Evolutionary conservation across 768 basidiomycete genomes (phyloP).

Genomic region (Xerocomellus dryophilus): DNA sequence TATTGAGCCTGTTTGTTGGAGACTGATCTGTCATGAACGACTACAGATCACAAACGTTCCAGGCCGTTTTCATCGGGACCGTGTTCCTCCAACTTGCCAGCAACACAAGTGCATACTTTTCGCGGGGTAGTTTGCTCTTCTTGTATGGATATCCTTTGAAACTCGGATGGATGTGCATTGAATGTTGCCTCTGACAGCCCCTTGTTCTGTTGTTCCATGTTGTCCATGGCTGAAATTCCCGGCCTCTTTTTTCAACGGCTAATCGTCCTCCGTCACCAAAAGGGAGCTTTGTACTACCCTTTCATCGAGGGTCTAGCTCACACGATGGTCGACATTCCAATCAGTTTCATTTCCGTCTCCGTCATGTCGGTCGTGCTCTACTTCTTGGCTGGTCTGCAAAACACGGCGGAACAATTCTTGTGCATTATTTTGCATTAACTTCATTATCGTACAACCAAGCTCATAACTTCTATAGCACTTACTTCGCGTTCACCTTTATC

Average conservation of each 20-base stretch:
- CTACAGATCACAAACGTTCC: slow-evolving; percentile 35
- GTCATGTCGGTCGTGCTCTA: slow-evolving; percentile 16
- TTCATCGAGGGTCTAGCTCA: slow-evolving; percentile 45
- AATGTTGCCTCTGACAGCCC: slow-evolving; percentile 33
- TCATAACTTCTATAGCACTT: slow-evolving; percentile 48
- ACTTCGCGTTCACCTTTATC: slow-evolving; percentile 49
- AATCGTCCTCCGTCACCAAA: slow-evolving; percentile 42
- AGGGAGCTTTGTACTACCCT: slow-evolving; percentile 47
- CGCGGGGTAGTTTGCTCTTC: slow-evolving; percentile 76
- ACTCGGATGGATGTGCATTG: not conserved
- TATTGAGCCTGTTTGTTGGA: not conserved
- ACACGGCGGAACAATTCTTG: slow-evolving; percentile 18
- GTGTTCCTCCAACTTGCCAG: slow-evolving; percentile 41
- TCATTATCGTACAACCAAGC: slow-evolving; percentile 18
- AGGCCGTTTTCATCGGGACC: slow-evolving; percentile 27
- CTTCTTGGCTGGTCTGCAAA: slow-evolving; percentile 20
- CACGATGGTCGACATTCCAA: slow-evolving; percentile 45
- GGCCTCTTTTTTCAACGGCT: slow-evolving; percentile 43
- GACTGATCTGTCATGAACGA: not conserved
- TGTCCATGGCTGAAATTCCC: slow-evolving; percentile 53
- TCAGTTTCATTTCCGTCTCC: slow-evolving; percentile 27
- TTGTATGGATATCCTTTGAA: slow-evolving; percentile 43
- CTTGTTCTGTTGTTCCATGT: slow-evolving; percentile 49
- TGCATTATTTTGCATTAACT: not conserved
- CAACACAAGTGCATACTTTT: slow-evolving; percentile 35